phyloP scores from a whole-genome alignment of 2,329 filamentous ascomycete genomes.

The Aspergillus ochraceoroseus region DNA sequence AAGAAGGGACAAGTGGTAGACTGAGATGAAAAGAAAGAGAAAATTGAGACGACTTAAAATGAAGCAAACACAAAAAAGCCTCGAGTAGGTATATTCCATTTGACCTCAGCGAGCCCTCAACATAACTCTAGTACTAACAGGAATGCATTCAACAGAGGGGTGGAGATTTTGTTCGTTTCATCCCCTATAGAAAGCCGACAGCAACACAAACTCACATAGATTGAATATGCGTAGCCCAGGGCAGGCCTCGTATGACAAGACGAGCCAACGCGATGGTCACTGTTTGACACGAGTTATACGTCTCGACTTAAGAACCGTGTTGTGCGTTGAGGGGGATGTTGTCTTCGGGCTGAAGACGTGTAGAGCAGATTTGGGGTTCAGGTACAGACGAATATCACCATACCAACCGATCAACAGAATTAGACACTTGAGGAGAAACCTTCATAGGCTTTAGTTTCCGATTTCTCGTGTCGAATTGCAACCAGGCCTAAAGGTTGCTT shows the following conservation, averaged over 20 bases:
- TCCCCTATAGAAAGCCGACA: too few species aligned
- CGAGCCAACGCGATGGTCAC: conserved; percentile 30
- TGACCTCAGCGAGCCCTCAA: neutral
- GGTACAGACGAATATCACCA: conserved; percentile 25
- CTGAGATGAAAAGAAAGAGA: neutral
- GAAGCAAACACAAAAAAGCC: conserved; percentile 1
- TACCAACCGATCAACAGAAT: conserved; percentile 8
- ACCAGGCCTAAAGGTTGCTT: conserved; percentile 7
- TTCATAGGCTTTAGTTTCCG: neutral
- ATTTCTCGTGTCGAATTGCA: conserved; percentile 1
- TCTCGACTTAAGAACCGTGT: conserved; percentile 8
- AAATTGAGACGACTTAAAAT: too few species aligned
- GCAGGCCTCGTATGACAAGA: conserved; percentile 25
- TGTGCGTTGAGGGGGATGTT: conserved; percentile 8
- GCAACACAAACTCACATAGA: conserved; percentile 31
- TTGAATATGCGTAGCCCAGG: conserved; percentile 26
- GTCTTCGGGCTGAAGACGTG: conserved; percentile 8
- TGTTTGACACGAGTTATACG: conserved; percentile 8
- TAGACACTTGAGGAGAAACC: neutral
- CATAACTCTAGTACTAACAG: too few species aligned
- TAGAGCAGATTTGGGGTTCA: conserved; percentile 27
- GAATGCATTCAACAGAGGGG: too few species aligned
- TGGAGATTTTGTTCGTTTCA: too few species aligned
- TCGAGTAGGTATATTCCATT: neutral
- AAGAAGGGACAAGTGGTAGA: neutral